Evolutionary conservation across 192 early-diverging fungal genomes (phyloP), one percentile per base, ranked within the genome.

Genomic region (Podila clonocystis): DNA sequence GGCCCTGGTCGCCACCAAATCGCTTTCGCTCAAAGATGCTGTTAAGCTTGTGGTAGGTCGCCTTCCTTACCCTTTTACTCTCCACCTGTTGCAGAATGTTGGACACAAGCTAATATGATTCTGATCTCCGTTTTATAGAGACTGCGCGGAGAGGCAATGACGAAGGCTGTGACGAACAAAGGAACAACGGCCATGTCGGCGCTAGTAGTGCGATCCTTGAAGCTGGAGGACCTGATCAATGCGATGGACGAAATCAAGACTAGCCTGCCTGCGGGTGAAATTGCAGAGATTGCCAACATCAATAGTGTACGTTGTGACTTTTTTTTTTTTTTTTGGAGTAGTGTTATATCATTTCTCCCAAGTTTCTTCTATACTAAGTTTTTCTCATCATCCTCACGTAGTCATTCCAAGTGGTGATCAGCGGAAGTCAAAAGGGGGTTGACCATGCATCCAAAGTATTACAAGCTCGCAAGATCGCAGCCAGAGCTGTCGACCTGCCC

Each of bases 131-230:
- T 26, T 62, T 34, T 29, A 36, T 70, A 93, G 88, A 82, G 91
- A 62, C 77, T 94, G 26, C 91, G 97, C 48, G 97, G 97, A 22
- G 87, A 94, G 72, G 84, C 95, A 5, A 99, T 99, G 96, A 91
- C 95, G 49, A 86, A 87, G 29, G 90, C 91, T 29, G 88, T 95
- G 7, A 89, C 83, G n/a, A 85, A 91, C 66, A 86, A 85, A 73
- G 82, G 87, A 61, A 75, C 82, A 19, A 97, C 96, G 11, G 89
- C 93, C 13, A 99, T 99, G 95, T 89, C 93, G 22, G 97, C 96
- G 28, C 85, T 97, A 19, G 91, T 97, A 17, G 88, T 97, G 68
- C 92, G 89, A 31, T 88, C 89, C 28, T 85, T 90, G 19, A 88
- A 86, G 57, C 73, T 99, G 31, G 91, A 88, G 31, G 91, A 92